These are phyloP conservation scores for Nigrospora osmanthi DNA, from an alignment of 2,329 filamentous ascomycete species.

Conservation along the genomic window DNA sequence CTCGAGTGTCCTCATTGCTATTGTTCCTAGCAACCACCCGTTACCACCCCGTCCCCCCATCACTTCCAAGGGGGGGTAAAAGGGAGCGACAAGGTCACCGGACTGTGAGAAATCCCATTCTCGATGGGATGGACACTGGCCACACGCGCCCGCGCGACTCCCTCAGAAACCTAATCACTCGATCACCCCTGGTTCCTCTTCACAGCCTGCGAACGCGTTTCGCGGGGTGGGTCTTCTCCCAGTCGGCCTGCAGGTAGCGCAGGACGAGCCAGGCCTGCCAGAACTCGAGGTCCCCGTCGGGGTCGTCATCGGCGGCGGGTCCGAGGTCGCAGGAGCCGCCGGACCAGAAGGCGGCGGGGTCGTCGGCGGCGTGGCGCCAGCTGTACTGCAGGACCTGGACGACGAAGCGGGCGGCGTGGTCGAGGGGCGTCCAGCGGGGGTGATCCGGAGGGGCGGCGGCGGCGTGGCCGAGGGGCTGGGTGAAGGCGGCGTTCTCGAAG, in stretches of 20 bases:
- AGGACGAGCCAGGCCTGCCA: conserved; percentile 19
- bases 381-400: conserved; percentile 16
- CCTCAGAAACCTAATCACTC: too few relatives aligned
- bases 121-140: too few relatives aligned
- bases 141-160: too few relatives aligned
- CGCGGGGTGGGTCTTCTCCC: conserved; percentile 8
- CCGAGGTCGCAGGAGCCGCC: conserved; percentile 13
- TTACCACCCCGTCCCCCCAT: too few relatives aligned
- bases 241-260: conserved; percentile 18
- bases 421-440: conserved; percentile 15
- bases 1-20: too few relatives aligned
- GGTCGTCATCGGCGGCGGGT: conserved; percentile 6
- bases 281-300: conserved; percentile 14
- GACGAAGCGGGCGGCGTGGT: conserved; percentile 18
- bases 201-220: too few relatives aligned
- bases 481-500: conserved; percentile 8
- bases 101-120: too few relatives aligned
- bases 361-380: conserved; percentile 13
- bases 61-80: too few relatives aligned
- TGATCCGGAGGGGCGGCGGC: not conserved
- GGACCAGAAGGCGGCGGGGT: conserved; percentile 7
- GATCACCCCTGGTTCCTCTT: too few relatives aligned
- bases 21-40: too few relatives aligned
- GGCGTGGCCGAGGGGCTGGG: conserved; percentile 5
- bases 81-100: too few relatives aligned